Base-by-base conservation (phyloP, 306 rosid species). In the Cicer judaicum region DNA sequence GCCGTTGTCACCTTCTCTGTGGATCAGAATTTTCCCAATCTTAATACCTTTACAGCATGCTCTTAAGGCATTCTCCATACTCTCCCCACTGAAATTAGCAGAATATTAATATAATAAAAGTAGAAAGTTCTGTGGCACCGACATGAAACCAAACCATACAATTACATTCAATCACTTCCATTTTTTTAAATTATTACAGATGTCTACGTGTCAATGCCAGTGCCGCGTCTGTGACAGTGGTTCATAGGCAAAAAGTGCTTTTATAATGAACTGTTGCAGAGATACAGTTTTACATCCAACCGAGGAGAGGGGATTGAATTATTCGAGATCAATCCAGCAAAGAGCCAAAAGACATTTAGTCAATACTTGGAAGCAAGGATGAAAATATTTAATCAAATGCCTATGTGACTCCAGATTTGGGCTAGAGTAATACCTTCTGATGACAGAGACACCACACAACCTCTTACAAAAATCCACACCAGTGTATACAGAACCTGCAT, bases 11-110 rank as follows among this genome's bases (percentile, higher is more conserved):
- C 99, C 99, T 89, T 95, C 99, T 78, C 99, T 86, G 66, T 95
- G 99, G 82, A 95, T 95, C 64, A 92, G 88, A 84, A 92, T 95
- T 86, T 95, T 95, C 61, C 99, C 99, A 74, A 95, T 95, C 91
- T 95, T 95, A 82, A 95, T 95, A 80, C 99, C 99, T 85, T 95
- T 92, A 79, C 99, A 92, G 78, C 99, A 95, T 63, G 98, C 98
- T 71, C 99, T 86, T 79, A 95, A 79, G 68, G 99, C 99, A 79
- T 95, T 95, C 85, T 95, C 99, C 99, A 95, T 95, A 77, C 99
- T 95, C 89, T 95, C 99, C 38, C 99, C 99, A 75, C 99, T 95
- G 87, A 73, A 73, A 83, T 74, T 7, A 53, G 55, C 53, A 47
- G 70, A 70, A 82, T 43, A 60, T 64, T 34, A 54, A 36, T 48